Conservation (phyloP, 441 rosid genomes). For the Dalechampia spathulata region DNA sequence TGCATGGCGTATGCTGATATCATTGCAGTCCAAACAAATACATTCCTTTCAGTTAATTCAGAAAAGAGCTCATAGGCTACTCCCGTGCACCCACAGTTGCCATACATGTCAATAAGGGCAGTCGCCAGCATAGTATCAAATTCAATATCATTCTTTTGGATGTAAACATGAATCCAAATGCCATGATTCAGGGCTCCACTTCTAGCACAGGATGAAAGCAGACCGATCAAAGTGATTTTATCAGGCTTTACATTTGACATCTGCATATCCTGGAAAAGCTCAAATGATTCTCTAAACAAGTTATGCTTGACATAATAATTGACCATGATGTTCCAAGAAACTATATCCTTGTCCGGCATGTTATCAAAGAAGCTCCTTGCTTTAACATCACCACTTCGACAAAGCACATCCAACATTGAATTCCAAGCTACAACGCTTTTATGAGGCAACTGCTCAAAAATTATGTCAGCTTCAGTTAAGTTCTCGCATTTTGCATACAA, state of each 20-base stretch:
- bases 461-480: conserved; percentile 3
- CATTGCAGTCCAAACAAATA: conserved; percentile 15
- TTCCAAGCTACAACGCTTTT: conserved; percentile 21
- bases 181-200: conserved; percentile 15
- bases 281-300: conserved; percentile 11
- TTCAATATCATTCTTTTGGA: conserved; percentile 5
- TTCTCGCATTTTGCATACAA: conserved; percentile 13
- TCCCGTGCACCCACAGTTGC: conserved; percentile 13
- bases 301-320: conserved; percentile 1
- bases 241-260: conserved; percentile 8
- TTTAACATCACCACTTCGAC: too few relatives aligned
- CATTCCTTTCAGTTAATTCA: conserved; percentile 3
- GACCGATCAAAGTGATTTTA: not conserved
- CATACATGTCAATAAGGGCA: conserved; percentile 21
- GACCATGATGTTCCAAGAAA: conserved; percentile 17
- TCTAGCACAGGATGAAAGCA: conserved; percentile 16
- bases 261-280: conserved; percentile 16
- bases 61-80: conserved; percentile 7
- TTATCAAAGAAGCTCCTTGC: conserved; percentile 5
- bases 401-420: conserved; percentile 26
- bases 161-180: conserved; percentile 15
- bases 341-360: conserved; percentile 10
- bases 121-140: conserved; percentile 1
- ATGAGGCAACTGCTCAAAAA: conserved; percentile 17
- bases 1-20: conserved; percentile 15